Percentiles rank a stretch among this genome's conserved stretches.
Evolutionary conservation across 768 basidiomycete species (phyloP).

Genomic region (Boletus reticulatus): DNA sequence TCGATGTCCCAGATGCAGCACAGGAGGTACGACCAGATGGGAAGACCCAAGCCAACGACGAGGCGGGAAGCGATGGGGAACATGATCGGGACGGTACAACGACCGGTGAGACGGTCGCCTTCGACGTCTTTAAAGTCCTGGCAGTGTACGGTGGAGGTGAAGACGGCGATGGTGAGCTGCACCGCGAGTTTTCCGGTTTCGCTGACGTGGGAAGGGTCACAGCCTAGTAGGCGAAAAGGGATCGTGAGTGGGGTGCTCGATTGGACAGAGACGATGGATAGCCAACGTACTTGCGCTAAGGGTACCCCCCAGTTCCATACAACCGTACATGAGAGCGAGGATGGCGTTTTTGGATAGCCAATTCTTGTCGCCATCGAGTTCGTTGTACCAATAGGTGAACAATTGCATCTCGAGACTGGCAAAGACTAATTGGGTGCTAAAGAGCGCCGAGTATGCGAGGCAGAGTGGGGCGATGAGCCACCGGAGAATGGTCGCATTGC

Average conservation of each 20-base stretch:
- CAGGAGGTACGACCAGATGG: constrained; percentile 38
- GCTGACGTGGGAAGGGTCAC: constrained; percentile 24
- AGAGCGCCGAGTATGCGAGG: constrained; percentile 32
- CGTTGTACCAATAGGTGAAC: constrained; percentile 39
- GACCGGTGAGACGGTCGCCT: constrained; percentile 41
- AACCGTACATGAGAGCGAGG: constrained; percentile 37
- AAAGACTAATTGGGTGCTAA: constrained; percentile 30
- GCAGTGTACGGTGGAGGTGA: constrained; percentile 46
- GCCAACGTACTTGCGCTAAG: constrained; percentile 34
- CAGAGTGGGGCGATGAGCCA: constrained; percentile 38
- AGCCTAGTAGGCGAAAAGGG: constrained; percentile 8
- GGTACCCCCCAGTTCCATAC: constrained; percentile 37
- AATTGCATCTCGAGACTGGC: constrained; percentile 36
- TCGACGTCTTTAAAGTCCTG: constrained; percentile 47
- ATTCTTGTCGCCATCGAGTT: constrained; percentile 36
- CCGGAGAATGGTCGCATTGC: constrained; percentile 35
- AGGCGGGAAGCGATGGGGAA: constrained; percentile 38
- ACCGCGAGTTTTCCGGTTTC: constrained; percentile 31
- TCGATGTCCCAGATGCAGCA: constrained; percentile 37
- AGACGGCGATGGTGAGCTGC: constrained; percentile 36
- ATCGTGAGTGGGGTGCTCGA: background rate
- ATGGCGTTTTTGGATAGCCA: constrained; percentile 40
- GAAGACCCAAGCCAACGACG: constrained; percentile 33
- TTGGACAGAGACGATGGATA: background rate
- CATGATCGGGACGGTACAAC: constrained; percentile 44